A percentile compares a stretch with the other conserved stretches of the same genome.
phyloP scores from a whole-genome alignment of 441 rosid species.

The Capsella rubella region DNA sequence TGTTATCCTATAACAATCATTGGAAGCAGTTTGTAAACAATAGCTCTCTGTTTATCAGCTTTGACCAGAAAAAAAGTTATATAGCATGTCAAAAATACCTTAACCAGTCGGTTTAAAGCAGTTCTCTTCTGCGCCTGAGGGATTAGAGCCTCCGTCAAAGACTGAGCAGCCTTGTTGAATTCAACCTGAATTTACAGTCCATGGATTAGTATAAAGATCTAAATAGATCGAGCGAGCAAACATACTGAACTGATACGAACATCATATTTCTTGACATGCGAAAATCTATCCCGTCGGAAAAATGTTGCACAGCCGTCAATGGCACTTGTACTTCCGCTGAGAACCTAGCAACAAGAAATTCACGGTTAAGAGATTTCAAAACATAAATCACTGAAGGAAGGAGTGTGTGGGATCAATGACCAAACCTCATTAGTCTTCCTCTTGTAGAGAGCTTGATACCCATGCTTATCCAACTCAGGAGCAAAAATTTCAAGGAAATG shows the following conservation, averaged over 20 bases:
- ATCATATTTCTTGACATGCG: slow-evolving; percentile 99
- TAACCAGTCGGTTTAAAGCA: slow-evolving; percentile 88
- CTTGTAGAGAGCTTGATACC: slow-evolving; percentile 94
- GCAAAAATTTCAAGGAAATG: slow-evolving; percentile 92
- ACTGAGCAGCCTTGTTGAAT: slow-evolving; percentile 98
- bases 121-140: slow-evolving; percentile 87
- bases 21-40: slow-evolving; percentile 31
- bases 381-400: slow-evolving; percentile 10
- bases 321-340: slow-evolving; percentile 64
- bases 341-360: slow-evolving; percentile 62
- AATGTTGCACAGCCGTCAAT: slow-evolving; percentile 99
- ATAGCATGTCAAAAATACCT: slow-evolving; percentile 55
- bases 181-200: slow-evolving; percentile 72
- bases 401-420: slow-evolving; percentile 28
- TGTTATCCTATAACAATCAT: slow-evolving; percentile 72
- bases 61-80: not conserved
- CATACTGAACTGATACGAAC: slow-evolving; percentile 50
- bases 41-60: slow-evolving; percentile 16
- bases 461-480: slow-evolving; percentile 98
- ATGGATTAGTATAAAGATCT: slow-evolving; percentile 36
- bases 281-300: slow-evolving; percentile 98
- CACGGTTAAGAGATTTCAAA: not conserved
- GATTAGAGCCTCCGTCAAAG: slow-evolving; percentile 89
- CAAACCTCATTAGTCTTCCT: slow-evolving; percentile 94
- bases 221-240: not conserved